Evolutionary conservation across 1,284 basidiomycete genomes (phyloP).

Genomic region (Sporisorium exsertum): DNA sequence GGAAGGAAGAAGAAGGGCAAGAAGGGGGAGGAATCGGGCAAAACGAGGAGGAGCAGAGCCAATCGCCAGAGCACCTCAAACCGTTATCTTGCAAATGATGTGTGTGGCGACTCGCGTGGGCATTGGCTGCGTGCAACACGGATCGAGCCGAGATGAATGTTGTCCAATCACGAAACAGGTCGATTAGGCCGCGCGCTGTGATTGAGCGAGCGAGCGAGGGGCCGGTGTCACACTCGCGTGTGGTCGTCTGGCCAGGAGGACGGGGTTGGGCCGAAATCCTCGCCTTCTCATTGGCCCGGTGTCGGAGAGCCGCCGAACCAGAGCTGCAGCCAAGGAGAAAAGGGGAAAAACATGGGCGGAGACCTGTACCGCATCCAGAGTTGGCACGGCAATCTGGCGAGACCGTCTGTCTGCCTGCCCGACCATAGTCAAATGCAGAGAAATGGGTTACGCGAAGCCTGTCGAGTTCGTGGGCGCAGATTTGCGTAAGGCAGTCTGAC

Average conservation of each 20-base stretch:
- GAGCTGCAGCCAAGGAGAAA: background rate
- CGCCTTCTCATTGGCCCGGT: conserved; percentile 16
- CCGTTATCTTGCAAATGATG: conserved; percentile 7
- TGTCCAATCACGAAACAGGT: conserved; percentile 7
- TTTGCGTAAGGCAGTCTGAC: background rate
- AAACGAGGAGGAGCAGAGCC: background rate
- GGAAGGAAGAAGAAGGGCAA: no score
- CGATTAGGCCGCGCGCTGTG: conserved; percentile 20
- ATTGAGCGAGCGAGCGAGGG: background rate
- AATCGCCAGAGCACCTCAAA: background rate
- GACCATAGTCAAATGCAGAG: no score
- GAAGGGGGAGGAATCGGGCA: background rate
- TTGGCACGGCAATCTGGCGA: background rate
- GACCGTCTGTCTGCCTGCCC: no score
- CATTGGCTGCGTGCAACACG: background rate
- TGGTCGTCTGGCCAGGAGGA: conserved; percentile 5
- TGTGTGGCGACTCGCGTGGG: conserved; percentile 9
- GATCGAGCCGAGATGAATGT: background rate
- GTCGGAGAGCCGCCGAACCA: conserved; percentile 14
- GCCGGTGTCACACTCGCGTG: conserved; percentile 3
- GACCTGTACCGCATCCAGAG: background rate
- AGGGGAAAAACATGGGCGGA: background rate
- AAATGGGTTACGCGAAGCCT: background rate
- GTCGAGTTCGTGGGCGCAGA: background rate
- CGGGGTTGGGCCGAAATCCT: conserved; percentile 26